Evolutionary conservation across 1,284 basidiomycete species (phyloP), one percentile per base, ranked within the genome.

Genomic region (Ganoderma lingzhi): DNA sequence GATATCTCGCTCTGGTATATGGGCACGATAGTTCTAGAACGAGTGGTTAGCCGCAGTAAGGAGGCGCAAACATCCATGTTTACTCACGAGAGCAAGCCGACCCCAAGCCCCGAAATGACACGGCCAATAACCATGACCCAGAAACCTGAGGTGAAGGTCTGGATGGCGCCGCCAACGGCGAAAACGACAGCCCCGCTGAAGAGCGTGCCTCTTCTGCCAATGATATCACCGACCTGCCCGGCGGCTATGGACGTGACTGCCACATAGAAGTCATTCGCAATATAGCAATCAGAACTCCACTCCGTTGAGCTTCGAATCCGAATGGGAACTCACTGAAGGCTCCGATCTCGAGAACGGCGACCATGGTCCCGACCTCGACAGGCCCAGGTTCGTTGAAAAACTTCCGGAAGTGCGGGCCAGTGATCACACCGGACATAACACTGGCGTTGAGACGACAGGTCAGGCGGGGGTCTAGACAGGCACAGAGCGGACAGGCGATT

Each of bases 1-100:
- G 96, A 97, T 63, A 99, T 96, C 84, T 99, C 97, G 75, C 93
- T 95, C 83, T 98, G 97, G 80, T 98, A 99, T 70, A 98, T 98
- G 6, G 97, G 97, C 30, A 99, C 97, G 72, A 98, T 96, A 70
- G 97, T 98, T 65, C 95, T 95, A 76, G 6, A 35, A 41, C 48
- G 62, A 42, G 28, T 23, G 8, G 42, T 62, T 32, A 56, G 53
- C 59, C 59, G 23, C 39, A n/a, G 39, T 17, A n/a, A 2, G 10
- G 23, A 30, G 23, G 39, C 19, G 39, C 39, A 6, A 42, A 12
- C 39, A 51, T 55, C 35, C 44, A 17, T 35, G 14, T 23, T 64
- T 41, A 32, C 93, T 75, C 78, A 95, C 94, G 93, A 95, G 63
- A 99, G 84, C 73, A 98, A 85, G 15, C 97, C 97, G 15, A 99